Conservation (phyloP, 331 rosid genomes). For the Erythrophleum ivorense region DNA sequence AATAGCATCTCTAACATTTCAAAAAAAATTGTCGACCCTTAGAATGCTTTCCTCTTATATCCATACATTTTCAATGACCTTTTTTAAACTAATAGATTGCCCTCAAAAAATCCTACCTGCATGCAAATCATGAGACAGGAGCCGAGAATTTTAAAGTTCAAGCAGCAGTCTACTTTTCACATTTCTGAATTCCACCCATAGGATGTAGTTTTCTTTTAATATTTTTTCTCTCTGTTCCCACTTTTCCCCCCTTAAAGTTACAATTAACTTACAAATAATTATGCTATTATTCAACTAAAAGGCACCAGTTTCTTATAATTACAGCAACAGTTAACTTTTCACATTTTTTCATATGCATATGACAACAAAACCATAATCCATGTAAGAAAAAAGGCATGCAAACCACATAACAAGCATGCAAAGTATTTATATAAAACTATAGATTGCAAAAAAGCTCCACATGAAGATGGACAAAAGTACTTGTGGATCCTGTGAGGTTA, state of each 20-base stretch:
- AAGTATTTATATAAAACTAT: not conserved
- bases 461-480: conserved; percentile 18
- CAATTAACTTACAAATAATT: not conserved
- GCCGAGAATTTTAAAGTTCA: not conserved
- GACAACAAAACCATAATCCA: not conserved
- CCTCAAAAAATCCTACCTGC: not conserved
- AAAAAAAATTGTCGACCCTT: not conserved
- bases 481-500: conserved; percentile 51
- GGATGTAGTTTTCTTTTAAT: not conserved
- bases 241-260: not conserved
- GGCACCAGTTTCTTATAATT: not conserved
- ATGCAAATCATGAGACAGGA: not conserved
- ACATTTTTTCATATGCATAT: not conserved
- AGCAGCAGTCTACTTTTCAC: conserved; percentile 14
- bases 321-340: not conserved
- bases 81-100: not conserved
- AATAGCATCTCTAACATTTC: not conserved
- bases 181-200: not conserved
- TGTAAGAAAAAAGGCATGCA: not conserved
- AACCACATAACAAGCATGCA: not conserved
- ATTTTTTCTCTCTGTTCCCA: not conserved
- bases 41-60: not conserved
- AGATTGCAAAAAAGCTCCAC: not conserved
- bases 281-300: not conserved
- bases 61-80: not conserved